Conservation (phyloP, 306 rosid species). For the Begonia fuchsioides region DNA sequence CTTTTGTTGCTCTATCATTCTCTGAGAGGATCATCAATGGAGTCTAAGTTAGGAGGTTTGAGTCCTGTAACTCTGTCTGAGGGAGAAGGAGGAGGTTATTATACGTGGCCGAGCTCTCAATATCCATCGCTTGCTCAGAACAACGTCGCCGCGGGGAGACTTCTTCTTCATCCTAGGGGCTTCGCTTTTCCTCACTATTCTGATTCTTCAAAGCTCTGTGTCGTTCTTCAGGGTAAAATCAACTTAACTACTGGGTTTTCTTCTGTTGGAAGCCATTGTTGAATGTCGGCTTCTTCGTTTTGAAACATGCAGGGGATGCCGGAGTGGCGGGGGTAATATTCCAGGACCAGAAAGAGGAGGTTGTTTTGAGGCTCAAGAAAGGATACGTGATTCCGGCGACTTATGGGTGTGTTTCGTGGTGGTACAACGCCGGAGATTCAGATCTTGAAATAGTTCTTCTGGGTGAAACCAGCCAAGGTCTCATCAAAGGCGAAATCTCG, state of each 20-base stretch:
- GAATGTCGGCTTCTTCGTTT: no score
- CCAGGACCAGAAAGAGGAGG: constrained; percentile 17
- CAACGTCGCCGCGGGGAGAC: constrained; percentile 34
- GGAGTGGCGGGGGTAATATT: constrained; percentile 39
- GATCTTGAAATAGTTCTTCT: constrained; percentile 23
- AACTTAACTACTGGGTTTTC: no score
- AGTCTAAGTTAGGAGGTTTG: neutral
- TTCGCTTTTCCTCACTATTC: constrained; percentile 64
- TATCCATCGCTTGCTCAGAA: constrained; percentile 16
- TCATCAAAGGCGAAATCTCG: constrained; percentile 25
- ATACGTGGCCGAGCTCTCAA: constrained; percentile 30
- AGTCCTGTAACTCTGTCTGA: constrained; percentile 10
- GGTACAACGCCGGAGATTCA: constrained; percentile 49
- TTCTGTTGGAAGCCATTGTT: no score
- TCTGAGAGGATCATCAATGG: neutral
- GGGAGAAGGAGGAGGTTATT: constrained; percentile 56
- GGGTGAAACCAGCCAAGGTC: constrained; percentile 33
- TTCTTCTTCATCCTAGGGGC: constrained; percentile 36
- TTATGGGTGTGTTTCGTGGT: constrained; percentile 47
- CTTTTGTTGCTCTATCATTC: no score
- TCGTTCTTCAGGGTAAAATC: constrained; percentile 31
- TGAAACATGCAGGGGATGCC: neutral
- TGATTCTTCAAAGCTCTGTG: constrained; percentile 37
- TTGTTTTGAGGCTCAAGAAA: constrained; percentile 26
- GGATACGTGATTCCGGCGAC: constrained; percentile 49